Evolutionary conservation across 768 basidiomycete genomes (phyloP).

Genomic region (Dentipellis sp.): DNA sequence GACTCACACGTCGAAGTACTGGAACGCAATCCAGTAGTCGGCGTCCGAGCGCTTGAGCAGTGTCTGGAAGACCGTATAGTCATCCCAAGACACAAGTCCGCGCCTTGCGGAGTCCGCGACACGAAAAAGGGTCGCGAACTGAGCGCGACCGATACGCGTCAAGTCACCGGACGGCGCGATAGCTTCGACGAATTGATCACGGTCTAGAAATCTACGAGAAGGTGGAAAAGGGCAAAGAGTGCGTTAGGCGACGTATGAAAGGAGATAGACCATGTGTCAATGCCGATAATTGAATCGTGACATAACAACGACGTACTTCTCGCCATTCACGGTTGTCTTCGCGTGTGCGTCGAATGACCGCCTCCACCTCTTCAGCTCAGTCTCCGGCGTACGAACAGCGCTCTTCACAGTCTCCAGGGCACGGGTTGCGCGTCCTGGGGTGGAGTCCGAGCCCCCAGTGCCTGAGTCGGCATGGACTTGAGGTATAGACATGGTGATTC

Average conservation of each 20-base stretch:
- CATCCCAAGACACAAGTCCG: conserved; percentile 85
- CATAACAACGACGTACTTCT: conserved; percentile 52
- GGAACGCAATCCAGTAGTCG: conserved; percentile 94
- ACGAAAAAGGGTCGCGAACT: conserved; percentile 85
- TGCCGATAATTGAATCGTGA: background rate
- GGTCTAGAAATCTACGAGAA: conserved; percentile 67
- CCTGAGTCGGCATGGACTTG: background rate
- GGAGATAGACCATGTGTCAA: background rate
- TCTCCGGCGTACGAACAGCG: conserved; percentile 66
- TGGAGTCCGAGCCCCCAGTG: conserved; percentile 14
- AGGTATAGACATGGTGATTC: background rate
- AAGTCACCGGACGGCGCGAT: conserved; percentile 86
- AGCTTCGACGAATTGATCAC: conserved; percentile 87
- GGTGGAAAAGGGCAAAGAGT: too few species aligned
- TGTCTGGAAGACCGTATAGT: conserved; percentile 94
- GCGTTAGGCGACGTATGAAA: background rate
- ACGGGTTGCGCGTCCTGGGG: conserved; percentile 28
- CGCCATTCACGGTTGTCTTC: conserved; percentile 57
- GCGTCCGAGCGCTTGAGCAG: conserved; percentile 90
- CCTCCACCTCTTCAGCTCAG: conserved; percentile 82
- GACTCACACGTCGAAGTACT: conserved; percentile 82
- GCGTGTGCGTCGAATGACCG: conserved; percentile 82
- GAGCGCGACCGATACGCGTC: conserved; percentile 76
- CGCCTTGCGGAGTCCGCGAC: conserved; percentile 75
- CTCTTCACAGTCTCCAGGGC: conserved; percentile 57